phyloP scores from a whole-genome alignment of 1,139 yeast species.

The Neolecta irregularis region DNA sequence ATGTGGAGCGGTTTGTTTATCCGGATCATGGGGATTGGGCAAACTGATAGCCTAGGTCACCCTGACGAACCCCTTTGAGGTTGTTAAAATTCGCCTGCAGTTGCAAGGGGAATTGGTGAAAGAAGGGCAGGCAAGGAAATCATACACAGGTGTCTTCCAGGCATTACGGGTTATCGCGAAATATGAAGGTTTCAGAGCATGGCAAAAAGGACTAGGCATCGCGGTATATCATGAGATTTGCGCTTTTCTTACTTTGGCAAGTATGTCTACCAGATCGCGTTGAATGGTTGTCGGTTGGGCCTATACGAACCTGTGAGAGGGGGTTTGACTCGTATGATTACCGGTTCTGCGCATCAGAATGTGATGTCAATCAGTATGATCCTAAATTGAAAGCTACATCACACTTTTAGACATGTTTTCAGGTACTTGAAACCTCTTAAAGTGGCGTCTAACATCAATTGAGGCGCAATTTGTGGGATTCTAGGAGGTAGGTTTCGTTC shows the following conservation, averaged over 20 bases:
- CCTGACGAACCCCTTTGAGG: slow-evolving; percentile 92
- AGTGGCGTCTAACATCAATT: too few relatives aligned
- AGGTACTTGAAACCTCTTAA: too few relatives aligned
- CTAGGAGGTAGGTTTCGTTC: too few relatives aligned
- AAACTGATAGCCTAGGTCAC: too few relatives aligned
- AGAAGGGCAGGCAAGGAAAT: slow-evolving; percentile 34
- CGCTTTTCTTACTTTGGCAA: neutral
- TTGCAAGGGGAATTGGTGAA: slow-evolving; percentile 78
- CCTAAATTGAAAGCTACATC: neutral
- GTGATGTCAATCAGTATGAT: slow-evolving; percentile 48
- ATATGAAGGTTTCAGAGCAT: slow-evolving; percentile 74
- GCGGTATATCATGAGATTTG: slow-evolving; percentile 27
- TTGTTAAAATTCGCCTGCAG: slow-evolving; percentile 78
- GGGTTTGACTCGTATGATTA: slow-evolving; percentile 38
- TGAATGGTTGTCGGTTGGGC: slow-evolving; percentile 89
- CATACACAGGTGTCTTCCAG: slow-evolving; percentile 73
- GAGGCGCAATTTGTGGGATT: too few relatives aligned
- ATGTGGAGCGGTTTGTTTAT: slow-evolving; percentile 92
- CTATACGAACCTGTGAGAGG: slow-evolving; percentile 77
- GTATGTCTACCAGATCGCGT: slow-evolving; percentile 72
- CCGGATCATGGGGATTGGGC: too few relatives aligned
- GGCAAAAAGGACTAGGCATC: slow-evolving; percentile 72
- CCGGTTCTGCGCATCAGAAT: slow-evolving; percentile 35
- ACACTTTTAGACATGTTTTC: neutral
- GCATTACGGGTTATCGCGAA: slow-evolving; percentile 59